phyloP scores from a whole-genome alignment of 2,329 filamentous ascomycete genomes.

The Apiospora arundinis region DNA sequence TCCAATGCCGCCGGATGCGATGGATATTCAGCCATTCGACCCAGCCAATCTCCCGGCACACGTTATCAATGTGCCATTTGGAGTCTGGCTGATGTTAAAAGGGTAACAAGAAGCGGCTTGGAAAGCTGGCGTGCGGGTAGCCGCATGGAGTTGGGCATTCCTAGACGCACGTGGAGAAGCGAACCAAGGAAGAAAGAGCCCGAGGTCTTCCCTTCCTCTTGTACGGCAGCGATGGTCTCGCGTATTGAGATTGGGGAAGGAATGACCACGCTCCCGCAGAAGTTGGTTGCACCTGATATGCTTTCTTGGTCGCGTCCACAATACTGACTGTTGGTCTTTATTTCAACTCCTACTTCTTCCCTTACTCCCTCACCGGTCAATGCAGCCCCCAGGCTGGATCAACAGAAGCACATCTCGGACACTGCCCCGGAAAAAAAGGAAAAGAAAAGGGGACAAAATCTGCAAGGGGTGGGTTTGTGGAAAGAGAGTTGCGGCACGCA shows the following conservation, averaged over 20 bases:
- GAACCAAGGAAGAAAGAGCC: neutral
- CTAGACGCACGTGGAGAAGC: conserved; percentile 4
- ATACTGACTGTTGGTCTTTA: neutral
- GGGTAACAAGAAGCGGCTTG: neutral
- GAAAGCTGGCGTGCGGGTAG: neutral
- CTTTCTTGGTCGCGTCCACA: neutral
- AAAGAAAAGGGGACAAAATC: neutral
- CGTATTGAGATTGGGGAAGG: neutral
- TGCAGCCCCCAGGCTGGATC: neutral
- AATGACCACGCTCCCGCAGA: neutral
- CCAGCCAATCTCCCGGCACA: neutral
- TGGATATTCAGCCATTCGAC: neutral
- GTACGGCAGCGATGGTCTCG: neutral
- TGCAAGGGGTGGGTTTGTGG: conserved; percentile 1
- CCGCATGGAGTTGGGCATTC: neutral
- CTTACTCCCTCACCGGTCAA: conserved; percentile 1
- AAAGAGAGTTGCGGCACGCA: conserved; percentile 11
- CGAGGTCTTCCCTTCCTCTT: neutral
- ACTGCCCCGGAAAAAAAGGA: neutral
- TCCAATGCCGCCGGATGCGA: neutral
- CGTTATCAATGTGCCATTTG: conserved; percentile 1
- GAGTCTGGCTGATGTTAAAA: neutral
- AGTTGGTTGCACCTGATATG: conserved; percentile 1
- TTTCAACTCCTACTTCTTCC: conserved; percentile 1
- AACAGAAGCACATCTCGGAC: conserved; percentile 6